Conservation (phyloP, 2,329 filamentous ascomycete species). For the Neophaeococcomyces aloes region DNA sequence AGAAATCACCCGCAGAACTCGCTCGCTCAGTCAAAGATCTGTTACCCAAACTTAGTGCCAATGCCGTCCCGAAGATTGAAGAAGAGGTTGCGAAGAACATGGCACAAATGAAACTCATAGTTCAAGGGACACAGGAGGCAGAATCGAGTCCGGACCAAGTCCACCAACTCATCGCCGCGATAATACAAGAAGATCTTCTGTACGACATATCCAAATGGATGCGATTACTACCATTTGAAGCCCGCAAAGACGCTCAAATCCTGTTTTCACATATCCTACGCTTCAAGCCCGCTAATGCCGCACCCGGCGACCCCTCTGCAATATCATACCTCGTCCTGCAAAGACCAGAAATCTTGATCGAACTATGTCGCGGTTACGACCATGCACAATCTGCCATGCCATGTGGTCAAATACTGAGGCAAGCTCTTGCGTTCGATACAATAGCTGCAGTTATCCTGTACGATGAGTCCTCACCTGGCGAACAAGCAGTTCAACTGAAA, state of each 20-base stretch:
- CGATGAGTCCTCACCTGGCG: constrained; percentile 69
- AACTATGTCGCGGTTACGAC: constrained; percentile 81
- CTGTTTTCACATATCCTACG: constrained; percentile 93
- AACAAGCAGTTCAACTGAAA: constrained; percentile 62
- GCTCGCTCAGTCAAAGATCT: constrained; percentile 54
- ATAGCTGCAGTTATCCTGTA: constrained; percentile 87
- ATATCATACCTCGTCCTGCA: constrained; percentile 81
- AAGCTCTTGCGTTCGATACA: constrained; percentile 82
- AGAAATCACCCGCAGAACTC: constrained; percentile 53
- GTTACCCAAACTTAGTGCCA: constrained; percentile 50
- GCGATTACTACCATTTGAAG: constrained; percentile 82
- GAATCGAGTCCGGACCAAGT: constrained; percentile 82
- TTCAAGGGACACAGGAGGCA: constrained; percentile 90
- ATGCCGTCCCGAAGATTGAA: constrained; percentile 43
- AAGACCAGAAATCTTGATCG: constrained; percentile 74
- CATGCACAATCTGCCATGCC: constrained; percentile 84
- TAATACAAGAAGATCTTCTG: constrained; percentile 83
- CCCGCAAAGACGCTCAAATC: constrained; percentile 87
- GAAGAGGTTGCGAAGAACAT: constrained; percentile 56
- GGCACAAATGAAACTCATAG: constrained; percentile 78
- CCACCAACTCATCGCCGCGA: constrained; percentile 69
- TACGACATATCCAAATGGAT: constrained; percentile 73
- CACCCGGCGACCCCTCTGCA: constrained; percentile 64
- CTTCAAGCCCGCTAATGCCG: constrained; percentile 59
- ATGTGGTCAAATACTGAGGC: constrained; percentile 78